Base-by-base conservation (phyloP, 1,284 basidiomycete genomes). In the Ganoderma lucidum region DNA sequence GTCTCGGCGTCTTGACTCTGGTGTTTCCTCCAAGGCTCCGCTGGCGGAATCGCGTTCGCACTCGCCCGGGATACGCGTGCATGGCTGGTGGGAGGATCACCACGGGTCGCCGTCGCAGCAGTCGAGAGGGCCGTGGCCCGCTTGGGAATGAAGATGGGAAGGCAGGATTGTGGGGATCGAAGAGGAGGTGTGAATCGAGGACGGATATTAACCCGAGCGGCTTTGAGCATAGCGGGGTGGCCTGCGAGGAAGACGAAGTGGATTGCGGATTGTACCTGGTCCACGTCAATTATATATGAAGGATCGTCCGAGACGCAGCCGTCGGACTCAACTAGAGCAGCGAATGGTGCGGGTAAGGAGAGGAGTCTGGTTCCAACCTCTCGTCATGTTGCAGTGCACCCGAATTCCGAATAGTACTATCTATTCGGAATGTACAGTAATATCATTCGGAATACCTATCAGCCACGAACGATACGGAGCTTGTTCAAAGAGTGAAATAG, bases 1-100 rank as follows among this genome's bases (percentile, higher is more conserved):
- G 71, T 78, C 32, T 74, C 56, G 15, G 73, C 45, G 56, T 76
- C 77, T 6, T 71, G 61, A 28, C 74, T 74, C 35, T 73, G 60
- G 59, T 79, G 77, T 2, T 73, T 65, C 60, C 70, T 74, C 74
- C 75, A 77, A 1, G 78, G 76, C 51, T 75, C 74, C 2, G 77
- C 74, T 12, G 73, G 75, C 4, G 73, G 66, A 8, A 76, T 63
- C 0, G 65, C 59, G 44, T 70, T 68, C 5, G 65, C 62, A 32
- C 55, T 62, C 19, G 70, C 72, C 30, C 67, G 69, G 17, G 70
- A 71, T 58, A 68, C 23, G 19, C 44, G 62, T 48, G 30, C 2
- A 12, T 28, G 41, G 44, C 35, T 30, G 45, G 45, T 32, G 4
- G 39, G 23, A 44, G 42, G n/a, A 10, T 37, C 39, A 23, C n/a